A percentile compares a stretch with the other conserved stretches of the same genome.
phyloP scores from a whole-genome alignment of 495 filamentous ascomycete genomes.

The Penicillium pancosmium region DNA sequence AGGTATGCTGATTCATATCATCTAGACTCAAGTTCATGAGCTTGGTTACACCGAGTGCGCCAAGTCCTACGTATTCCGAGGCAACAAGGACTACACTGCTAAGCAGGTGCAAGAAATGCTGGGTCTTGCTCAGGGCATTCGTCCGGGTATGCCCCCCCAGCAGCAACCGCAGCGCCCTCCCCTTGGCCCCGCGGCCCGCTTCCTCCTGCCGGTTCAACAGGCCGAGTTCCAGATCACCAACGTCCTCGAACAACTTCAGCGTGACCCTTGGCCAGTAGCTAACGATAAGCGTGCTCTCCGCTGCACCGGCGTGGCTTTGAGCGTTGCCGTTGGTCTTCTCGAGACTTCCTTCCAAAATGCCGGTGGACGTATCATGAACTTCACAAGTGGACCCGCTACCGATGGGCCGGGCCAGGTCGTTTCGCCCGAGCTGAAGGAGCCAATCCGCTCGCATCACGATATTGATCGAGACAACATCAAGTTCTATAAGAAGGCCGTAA shows the following conservation, averaged over 20 bases:
- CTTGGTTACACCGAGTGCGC: constrained; percentile 97
- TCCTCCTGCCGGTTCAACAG: constrained; percentile 92
- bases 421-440: constrained; percentile 94
- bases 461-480: constrained; percentile 99
- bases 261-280: constrained; percentile 96
- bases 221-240: constrained; percentile 99
- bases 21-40: constrained; percentile 92
- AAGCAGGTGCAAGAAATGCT: constrained; percentile 99
- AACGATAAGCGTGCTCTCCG: constrained; percentile 90
- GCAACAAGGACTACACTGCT: constrained; percentile 93
- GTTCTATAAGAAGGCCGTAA: constrained; percentile 98
- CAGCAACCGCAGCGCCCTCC: constrained; percentile 78
- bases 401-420: constrained; percentile 98
- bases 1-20: constrained; percentile 24
- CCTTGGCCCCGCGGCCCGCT: constrained; percentile 82
- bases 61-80: constrained; percentile 99
- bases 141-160: constrained; percentile 70
- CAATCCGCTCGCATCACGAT: constrained; percentile 97
- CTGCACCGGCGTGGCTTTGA: constrained; percentile 95
- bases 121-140: constrained; percentile 67
- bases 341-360: constrained; percentile 96
- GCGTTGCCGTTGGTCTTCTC: constrained; percentile 89
- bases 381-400: constrained; percentile 92
- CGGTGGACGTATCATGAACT: constrained; percentile 95
- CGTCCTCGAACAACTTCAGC: constrained; percentile 93